Conservation (phyloP, 2,329 filamentous ascomycete species). For the Hawksworthiomyces lignivorus region DNA sequence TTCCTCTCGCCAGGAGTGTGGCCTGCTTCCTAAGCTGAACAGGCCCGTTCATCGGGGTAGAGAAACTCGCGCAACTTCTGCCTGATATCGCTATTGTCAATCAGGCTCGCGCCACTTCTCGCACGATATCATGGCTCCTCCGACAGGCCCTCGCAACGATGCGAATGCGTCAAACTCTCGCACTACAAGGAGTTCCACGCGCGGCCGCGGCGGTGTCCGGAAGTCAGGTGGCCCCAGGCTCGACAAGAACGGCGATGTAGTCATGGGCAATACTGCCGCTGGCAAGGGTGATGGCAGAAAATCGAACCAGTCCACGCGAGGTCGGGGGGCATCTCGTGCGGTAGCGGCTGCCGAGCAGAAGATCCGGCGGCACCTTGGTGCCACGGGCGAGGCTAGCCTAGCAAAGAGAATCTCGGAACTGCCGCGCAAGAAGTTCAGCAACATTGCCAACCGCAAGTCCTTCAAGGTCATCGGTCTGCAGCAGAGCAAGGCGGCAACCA, state of each 20-base stretch:
- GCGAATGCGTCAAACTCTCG: background rate
- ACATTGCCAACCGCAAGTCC: constrained; percentile 24
- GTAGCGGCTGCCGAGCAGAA: constrained; percentile 11
- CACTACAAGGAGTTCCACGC: constrained; percentile 18
- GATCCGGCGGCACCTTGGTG: constrained; percentile 23
- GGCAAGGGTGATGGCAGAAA: constrained; percentile 12
- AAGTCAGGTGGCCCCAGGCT: constrained; percentile 36
- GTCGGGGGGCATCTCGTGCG: constrained; percentile 6
- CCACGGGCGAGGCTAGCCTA: constrained; percentile 19
- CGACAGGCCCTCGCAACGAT: constrained; percentile 19
- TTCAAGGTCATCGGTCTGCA: constrained; percentile 55
- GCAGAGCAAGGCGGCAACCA: constrained; percentile 59
- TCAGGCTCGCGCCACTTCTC: too few relatives aligned
- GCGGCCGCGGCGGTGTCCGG: constrained; percentile 33
- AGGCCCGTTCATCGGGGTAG: too few relatives aligned
- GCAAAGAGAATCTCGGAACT: constrained; percentile 17
- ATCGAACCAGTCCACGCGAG: constrained; percentile 1
- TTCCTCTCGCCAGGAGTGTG: too few relatives aligned
- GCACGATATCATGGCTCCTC: constrained; percentile 25
- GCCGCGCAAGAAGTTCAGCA: constrained; percentile 16
- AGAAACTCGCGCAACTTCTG: too few relatives aligned
- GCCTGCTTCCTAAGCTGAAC: too few relatives aligned
- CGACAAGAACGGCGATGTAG: constrained; percentile 53
- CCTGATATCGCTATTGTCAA: too few relatives aligned
- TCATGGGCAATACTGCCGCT: constrained; percentile 37